phyloP scores from a whole-genome alignment of 106 monocot species.

The Platanthera zijinensis region DNA sequence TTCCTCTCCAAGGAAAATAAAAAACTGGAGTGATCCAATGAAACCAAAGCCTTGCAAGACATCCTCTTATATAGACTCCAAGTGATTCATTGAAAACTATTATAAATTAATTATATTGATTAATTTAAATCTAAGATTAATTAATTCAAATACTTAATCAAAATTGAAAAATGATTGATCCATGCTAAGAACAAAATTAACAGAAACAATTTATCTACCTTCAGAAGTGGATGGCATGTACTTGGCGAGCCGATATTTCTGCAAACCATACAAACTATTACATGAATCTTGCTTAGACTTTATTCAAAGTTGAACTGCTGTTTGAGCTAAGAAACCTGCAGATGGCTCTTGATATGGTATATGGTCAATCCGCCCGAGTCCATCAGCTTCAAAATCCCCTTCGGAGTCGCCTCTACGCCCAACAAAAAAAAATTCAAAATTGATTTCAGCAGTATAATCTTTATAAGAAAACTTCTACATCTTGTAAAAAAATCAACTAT shows the following conservation, averaged over 20 bases:
- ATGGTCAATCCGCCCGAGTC: slow-evolving; percentile 45
- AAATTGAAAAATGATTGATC: not conserved
- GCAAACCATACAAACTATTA: slow-evolving; percentile 8
- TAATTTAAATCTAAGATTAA: no score
- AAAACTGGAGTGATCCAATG: no score
- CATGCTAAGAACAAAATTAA: not conserved
- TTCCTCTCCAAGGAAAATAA: no score
- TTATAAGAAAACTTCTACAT: not conserved
- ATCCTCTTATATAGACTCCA: no score
- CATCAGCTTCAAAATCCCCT: slow-evolving; percentile 61
- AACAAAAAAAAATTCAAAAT: not conserved
- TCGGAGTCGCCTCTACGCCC: slow-evolving; percentile 59
- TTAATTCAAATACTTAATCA: not conserved
- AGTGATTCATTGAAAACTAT: no score
- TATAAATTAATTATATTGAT: no score
- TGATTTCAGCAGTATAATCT: not conserved
- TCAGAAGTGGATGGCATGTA: slow-evolving; percentile 25
- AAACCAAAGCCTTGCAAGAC: no score
- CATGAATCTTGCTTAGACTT: not conserved
- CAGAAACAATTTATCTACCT: slow-evolving; percentile 25
- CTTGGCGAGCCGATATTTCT: slow-evolving; percentile 65
- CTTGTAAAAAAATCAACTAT: not conserved
- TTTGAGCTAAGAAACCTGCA: slow-evolving; percentile 37
- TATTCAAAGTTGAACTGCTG: not conserved
- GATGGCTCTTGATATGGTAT: slow-evolving; percentile 66